Evolutionary conservation across 108 stramenopile species (phyloP), one percentile per base, ranked within the genome.

Genomic region (Skeletonema menzelii): DNA sequence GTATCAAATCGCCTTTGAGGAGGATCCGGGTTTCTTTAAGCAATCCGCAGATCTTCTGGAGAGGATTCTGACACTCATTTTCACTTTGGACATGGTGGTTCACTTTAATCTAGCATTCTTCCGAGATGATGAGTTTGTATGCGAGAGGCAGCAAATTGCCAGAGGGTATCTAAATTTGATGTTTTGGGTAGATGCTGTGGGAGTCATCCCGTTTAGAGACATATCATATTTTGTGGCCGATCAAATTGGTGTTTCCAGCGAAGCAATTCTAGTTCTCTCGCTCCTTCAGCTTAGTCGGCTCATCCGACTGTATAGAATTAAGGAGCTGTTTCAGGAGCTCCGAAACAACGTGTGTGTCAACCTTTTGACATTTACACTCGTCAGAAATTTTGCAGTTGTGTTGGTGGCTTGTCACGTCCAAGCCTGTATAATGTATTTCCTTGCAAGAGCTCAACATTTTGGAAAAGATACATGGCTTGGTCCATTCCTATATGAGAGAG

Each of bases 81-180:
- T 89, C 57, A 15, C 58, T 2, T n/a, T 82, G n/a, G 88, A 89
- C 42, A 87, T 89, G 7, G 17, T 85, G 4, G 32, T 87, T 49
- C 77, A 84, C 55, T 89, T 89, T 57, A 74, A 84, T 27, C 35
- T 87, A 38, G 88, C 84, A 1, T 87, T 57, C 59, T 84, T 69
- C 63, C 37, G 80, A n/a, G 40, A 82, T 30, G 80, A 84, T 28
- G 27, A 63, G 20, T 20, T 87, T 31, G 56, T 87, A 2, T 59
- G 22, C 20, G 78, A 83, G 34, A 56, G 65, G 27, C 37, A 35
- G 8, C 37, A 46, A 44, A 87, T 89, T 61, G 77, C 82, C 20
- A 49, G 40, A 15, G 79, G 79, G 20, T 89, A 89, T 60, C 27
- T 79, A 2, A 47, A 42, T n/a, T 27, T 22, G 27, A 65, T 73